Percentiles rank a stretch among this genome's conserved stretches.
phyloP scores from a whole-genome alignment of 306 rosid genomes.

The Oxytropis ochrocephala region DNA sequence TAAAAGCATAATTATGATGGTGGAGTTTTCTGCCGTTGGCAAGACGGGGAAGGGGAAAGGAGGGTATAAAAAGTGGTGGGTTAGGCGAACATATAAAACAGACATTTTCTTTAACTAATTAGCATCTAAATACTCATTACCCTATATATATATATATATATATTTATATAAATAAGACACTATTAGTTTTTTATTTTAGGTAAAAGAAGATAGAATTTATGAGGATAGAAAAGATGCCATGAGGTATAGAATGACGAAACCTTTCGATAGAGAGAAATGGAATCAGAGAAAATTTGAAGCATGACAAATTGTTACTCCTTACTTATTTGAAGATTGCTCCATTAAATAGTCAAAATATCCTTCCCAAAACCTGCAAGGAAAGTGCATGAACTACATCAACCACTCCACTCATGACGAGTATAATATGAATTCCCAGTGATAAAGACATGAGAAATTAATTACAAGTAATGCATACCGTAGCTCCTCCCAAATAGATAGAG shows the following conservation, averaged over 20 bases:
- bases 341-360: conserved; percentile 91
- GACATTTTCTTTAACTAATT: not conserved
- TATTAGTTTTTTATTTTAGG: not conserved
- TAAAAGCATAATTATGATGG: not conserved
- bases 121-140: conserved; percentile 10
- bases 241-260: conserved; percentile 8
- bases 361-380: conserved; percentile 85
- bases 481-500: conserved; percentile 96
- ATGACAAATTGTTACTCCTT: conserved; percentile 17
- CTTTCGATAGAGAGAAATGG: not conserved
- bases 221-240: not conserved
- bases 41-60: not conserved
- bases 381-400: conserved; percentile 10
- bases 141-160: not conserved
- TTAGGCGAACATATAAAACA: not conserved
- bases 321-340: conserved; percentile 88
- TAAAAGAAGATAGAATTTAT: not conserved
- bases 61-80: not conserved
- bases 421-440: not conserved
- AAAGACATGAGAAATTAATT: conserved; percentile 9
- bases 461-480: conserved; percentile 51
- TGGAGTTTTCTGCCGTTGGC: not conserved
- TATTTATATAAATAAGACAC: not conserved
- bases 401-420: not conserved
- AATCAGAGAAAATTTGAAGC: conserved; percentile 10